Base-by-base conservation (phyloP, 1,284 basidiomycete genomes). In the Phaffia rhodozyma region DNA sequence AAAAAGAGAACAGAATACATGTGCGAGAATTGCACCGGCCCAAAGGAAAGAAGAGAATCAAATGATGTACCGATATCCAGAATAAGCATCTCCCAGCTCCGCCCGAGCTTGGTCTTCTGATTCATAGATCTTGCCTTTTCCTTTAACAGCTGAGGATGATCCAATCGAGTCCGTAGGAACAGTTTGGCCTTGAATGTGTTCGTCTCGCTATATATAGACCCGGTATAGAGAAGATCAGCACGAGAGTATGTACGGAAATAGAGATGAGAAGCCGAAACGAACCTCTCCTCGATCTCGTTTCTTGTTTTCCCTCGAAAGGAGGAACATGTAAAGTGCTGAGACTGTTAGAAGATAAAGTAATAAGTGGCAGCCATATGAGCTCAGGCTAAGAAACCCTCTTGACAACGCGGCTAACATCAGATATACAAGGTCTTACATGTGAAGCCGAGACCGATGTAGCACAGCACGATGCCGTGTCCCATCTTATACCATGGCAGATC, bases 281-380 rank as follows among this genome's bases (percentile, higher is more conserved):
- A 62, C 60, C 54, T 64, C 63, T 4, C 63, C 63, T 32, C 63
- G 63, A 16, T 64, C 63, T 16, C 63, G 58, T 9, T 18, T 20
- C 11, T 25, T 50, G 48, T 64, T 64, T 27, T 64, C 63, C 5
- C 63, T 53, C 30, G 55, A 60, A 30, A 64, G 63, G 11, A 64
- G 21, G 32, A 34, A 25, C 63, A 64, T 64, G 18, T 27, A 21
- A 2, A 27, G 2, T 20, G 27, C 18, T 23, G 49, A 53, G n/a
- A 48, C 48, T 52, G 20, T 4, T 16, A 7, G 48, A 29, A 32
- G n/a, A n/a, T n/a, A 18, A 34, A 21, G 2, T 4, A 11, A 25
- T 18, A 3, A 23, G 25, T 18, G 23, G 23, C 30, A n/a, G 48
- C 29, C 43, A 20, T 23, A 43, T 11, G 25, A 20, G 23, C 48